These are phyloP conservation scores for Diddensiella santjacobensis DNA, from an alignment of 805 yeast genomes.

Conservation along the genomic window DNA sequence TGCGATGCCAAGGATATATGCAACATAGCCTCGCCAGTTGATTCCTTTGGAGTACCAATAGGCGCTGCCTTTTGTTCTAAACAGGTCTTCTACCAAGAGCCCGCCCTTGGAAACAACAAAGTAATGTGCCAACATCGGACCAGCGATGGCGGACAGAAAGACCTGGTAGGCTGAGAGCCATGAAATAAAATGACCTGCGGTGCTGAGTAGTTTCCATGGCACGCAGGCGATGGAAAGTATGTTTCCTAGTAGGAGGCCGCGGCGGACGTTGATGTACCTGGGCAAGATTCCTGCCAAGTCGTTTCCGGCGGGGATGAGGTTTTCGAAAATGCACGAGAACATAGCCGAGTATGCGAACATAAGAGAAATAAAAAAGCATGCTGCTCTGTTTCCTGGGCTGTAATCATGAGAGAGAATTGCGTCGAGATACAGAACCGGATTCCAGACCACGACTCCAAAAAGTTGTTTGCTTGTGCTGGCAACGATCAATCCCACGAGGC, in stretches of 20 bases:
- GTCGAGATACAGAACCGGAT: slow-evolving; percentile 36
- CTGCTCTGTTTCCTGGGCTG: slow-evolving; percentile 16
- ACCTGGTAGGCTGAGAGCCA: slow-evolving; percentile 19
- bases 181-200: slow-evolving; percentile 12
- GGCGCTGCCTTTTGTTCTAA: background rate
- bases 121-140: slow-evolving; percentile 18
- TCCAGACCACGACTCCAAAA: slow-evolving; percentile 45
- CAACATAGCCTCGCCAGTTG: slow-evolving; percentile 15
- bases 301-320: slow-evolving; percentile 47
- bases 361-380: slow-evolving; percentile 12
- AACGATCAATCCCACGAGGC: slow-evolving; percentile 41
- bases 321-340: slow-evolving; percentile 32
- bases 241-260: slow-evolving; percentile 38
- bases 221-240: slow-evolving; percentile 22
- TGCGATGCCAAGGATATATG: slow-evolving; percentile 15
- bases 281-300: slow-evolving; percentile 48
- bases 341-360: slow-evolving; percentile 14
- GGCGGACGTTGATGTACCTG: slow-evolving; percentile 40
- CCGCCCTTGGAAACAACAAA: slow-evolving; percentile 13
- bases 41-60: slow-evolving; percentile 17
- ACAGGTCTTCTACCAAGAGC: slow-evolving; percentile 13
- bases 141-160: slow-evolving; percentile 18
- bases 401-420: slow-evolving; percentile 8
- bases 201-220: slow-evolving; percentile 21
- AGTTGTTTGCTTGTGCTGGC: slow-evolving; percentile 42